These are phyloP conservation scores for Alternaria alternata DNA, from an alignment of 2,329 filamentous ascomycete species.

Conservation along the genomic window DNA sequence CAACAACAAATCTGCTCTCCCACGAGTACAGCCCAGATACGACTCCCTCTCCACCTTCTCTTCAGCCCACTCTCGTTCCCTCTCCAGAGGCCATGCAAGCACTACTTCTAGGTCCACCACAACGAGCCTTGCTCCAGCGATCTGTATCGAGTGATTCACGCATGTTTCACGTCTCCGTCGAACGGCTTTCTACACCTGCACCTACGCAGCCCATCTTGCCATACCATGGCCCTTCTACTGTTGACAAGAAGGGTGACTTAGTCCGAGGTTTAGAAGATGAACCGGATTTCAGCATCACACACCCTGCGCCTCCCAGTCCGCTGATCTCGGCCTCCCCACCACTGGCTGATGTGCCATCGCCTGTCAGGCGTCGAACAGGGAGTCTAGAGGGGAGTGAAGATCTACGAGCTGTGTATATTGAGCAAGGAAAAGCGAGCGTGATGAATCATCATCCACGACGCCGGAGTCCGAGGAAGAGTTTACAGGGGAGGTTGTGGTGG, in stretches of 20 bases:
- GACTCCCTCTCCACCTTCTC: not conserved
- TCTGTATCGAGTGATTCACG: not conserved
- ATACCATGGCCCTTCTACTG: not conserved
- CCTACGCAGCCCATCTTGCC: not conserved
- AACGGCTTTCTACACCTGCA: not conserved
- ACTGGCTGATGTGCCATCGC: not conserved
- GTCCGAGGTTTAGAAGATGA: not conserved
- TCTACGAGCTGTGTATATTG: not conserved
- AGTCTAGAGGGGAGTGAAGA: not conserved
- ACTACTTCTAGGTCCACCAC: conserved; percentile 2
- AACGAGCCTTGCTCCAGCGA: not conserved
- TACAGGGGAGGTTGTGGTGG: conserved; percentile 3
- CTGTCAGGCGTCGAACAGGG: not conserved
- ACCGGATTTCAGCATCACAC: conserved; percentile 5
- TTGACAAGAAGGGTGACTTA: not conserved
- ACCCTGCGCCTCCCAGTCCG: conserved; percentile 1
- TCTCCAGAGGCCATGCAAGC: conserved; percentile 3
- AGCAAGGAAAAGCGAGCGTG: conserved; percentile 2
- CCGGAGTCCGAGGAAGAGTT: conserved; percentile 1
- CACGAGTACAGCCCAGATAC: not conserved
- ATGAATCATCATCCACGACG: not conserved
- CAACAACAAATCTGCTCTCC: not conserved
- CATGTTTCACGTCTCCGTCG: conserved; percentile 3
- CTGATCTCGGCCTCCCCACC: not conserved
- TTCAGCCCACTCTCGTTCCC: not conserved